Evolutionary conservation across 2,329 filamentous ascomycete genomes (phyloP), one percentile per base, ranked within the genome.

Genomic region (Lasiodiplodia sp.): DNA sequence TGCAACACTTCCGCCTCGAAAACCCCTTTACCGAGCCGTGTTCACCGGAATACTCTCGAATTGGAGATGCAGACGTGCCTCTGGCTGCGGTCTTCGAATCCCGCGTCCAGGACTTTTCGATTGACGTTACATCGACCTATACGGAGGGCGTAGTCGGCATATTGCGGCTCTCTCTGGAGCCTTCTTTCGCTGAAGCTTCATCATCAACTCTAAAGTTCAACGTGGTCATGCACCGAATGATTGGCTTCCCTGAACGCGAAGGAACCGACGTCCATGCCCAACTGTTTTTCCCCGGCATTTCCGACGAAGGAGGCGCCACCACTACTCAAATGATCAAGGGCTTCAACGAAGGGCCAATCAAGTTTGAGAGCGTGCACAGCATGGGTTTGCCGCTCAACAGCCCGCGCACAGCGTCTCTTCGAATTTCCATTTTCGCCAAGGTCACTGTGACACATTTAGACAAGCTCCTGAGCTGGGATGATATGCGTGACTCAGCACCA

Each of bases 381-480:
- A 97, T 99, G 93, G 97, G 93, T 77, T 86, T 99, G 66, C 92
- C 94, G 4, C 85, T 97, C 44, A 91, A 91, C 53, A 92, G 91
- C 57, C 88, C 93, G 0, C 88, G 87, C 25, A 90, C 91, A 57
- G 90, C 93, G 0, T 91, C 89, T 28, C 81, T 99, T 66, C 89
- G 96, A 67, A 92, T 97, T 10, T 93, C 94, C 60, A 92, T 99
- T 70, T 98, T 97, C 78, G 94, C 96, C 21, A 91, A 91, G 76
- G 93, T 97, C 44, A 96, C 93, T 1, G 84, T 90, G 0, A 97
- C 97, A 90, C 96, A 99, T 81, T 87, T 99, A 25, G 96, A 99
- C 79, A 98, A 97, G 82, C 86, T 99, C 63, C 87, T 97, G 14
- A 99, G 96, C 81, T 99, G 96, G 96, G 96, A 99, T 77, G 96